Evolutionary conservation across 768 basidiomycete genomes (phyloP), one percentile per base, ranked within the genome.

Genomic region (Lactifluus pinguis): DNA sequence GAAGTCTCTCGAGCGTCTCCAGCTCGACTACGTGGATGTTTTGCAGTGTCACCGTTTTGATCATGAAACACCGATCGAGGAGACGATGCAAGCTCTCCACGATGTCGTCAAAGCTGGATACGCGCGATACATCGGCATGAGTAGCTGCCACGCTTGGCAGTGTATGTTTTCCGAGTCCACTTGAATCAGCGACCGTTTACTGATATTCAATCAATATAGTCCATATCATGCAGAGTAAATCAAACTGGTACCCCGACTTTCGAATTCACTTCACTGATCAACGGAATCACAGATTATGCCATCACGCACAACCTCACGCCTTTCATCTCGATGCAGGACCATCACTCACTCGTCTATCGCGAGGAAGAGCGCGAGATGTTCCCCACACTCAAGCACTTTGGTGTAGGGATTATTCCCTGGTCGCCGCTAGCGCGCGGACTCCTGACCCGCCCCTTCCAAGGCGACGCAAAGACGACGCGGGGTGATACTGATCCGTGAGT

Each of bases 1-100:
- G 66, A 72, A 74, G 15, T 82, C 82, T 49, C 70, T 91, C 60
- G 72, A 85, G 68, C 78, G 88, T 17, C 76, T 92, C 2, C 84
- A 89, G 49, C 70, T 88, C 30, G 89, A 91, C 54, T 88, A 89
- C 63, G 77, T 92, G 66, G 90, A 91, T 67, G 72, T 90, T 1
- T 72, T 89, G 8, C 88, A 90, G 74, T 86, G 71, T 63, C 69
- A 71, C 57, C 69, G 70, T 21, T 73, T 73, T 49, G 71, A 73
- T 61, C 53, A 64, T 14, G 67, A 74, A 19, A 79, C 79, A 0
- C 77, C 63, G 9, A 62, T 64, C 14, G 63, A 64, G 15, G 63
- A 64, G 55, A 62, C 63, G 34, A 61, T 76, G 75, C 70, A 72
- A 56, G 75, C 75, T 2, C 60, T 76, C 14, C 74, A 76, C 49